Evolutionary conservation across 768 basidiomycete genomes (phyloP).

Genomic region (Rhizopogon vinicolor): DNA sequence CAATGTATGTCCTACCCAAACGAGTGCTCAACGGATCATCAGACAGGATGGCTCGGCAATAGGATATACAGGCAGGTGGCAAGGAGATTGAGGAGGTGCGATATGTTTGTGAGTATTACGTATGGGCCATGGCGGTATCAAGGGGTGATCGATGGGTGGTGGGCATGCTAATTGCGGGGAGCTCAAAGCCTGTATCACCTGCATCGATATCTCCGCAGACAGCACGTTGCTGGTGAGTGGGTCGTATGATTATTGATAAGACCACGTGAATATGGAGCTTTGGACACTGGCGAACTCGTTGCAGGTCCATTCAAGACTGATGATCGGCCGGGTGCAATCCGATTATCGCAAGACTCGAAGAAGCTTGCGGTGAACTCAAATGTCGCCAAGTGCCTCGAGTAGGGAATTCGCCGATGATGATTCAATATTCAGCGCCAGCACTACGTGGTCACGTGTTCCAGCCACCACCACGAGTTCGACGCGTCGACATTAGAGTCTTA

Average conservation of each 20-base stretch:
- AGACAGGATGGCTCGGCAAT: background rate
- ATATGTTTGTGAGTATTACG: background rate
- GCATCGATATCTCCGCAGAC: background rate
- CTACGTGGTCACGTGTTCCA: too few relatives aligned
- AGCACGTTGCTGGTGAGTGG: background rate
- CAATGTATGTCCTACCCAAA: background rate
- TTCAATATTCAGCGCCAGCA: too few relatives aligned
- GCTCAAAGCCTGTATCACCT: background rate
- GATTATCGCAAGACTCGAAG: background rate
- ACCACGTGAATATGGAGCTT: background rate
- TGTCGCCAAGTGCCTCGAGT: background rate
- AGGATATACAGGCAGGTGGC: background rate
- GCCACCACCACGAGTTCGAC: too few relatives aligned
- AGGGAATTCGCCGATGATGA: too few relatives aligned
- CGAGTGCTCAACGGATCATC: background rate
- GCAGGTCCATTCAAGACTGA: background rate
- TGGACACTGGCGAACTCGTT: background rate
- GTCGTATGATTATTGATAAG: background rate
- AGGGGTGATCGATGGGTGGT: background rate
- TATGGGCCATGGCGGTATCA: background rate
- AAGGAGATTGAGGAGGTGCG: background rate
- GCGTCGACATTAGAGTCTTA: background rate
- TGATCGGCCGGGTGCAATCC: background rate
- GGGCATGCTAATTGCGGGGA: background rate
- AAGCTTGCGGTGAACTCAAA: background rate